Conservation (phyloP, 1,284 basidiomycete species). For the Leccinum brunneo-olivaceum region DNA sequence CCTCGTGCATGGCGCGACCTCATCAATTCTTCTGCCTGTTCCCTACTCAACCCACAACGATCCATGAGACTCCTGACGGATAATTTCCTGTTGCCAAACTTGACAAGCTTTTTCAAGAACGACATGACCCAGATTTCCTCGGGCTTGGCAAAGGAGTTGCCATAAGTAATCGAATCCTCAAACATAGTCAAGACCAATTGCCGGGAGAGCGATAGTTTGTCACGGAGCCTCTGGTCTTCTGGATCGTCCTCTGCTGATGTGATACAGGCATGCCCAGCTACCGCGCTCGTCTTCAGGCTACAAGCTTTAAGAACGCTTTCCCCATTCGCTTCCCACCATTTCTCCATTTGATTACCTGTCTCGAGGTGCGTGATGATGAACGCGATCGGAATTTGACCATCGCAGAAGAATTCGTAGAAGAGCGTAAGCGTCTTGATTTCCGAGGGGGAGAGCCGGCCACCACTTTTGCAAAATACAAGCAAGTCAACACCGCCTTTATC, state of each 20-base stretch:
- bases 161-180: slow-evolving; percentile 20
- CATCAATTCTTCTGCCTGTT: slow-evolving; percentile 19
- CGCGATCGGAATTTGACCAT: slow-evolving; percentile 32
- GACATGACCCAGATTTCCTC: slow-evolving; percentile 19
- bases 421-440: slow-evolving; percentile 29
- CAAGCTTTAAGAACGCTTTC: slow-evolving; percentile 9
- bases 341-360: slow-evolving; percentile 21
- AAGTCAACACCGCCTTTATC: slow-evolving; percentile 30
- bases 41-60: slow-evolving; percentile 17
- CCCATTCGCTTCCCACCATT: slow-evolving; percentile 22
- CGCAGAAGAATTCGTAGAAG: slow-evolving; percentile 32
- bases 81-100: slow-evolving; percentile 14
- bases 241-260: slow-evolving; percentile 15
- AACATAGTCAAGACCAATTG: slow-evolving; percentile 17
- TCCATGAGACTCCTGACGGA: slow-evolving; percentile 7
- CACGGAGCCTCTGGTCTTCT: background rate
- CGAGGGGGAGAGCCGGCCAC: slow-evolving; percentile 23
- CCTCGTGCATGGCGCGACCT: slow-evolving; percentile 12
- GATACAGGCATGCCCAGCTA: slow-evolving; percentile 26
- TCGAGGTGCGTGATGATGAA: slow-evolving; percentile 37
- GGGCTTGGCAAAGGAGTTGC: slow-evolving; percentile 14
- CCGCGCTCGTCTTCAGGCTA: slow-evolving; percentile 11
- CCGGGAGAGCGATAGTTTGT: slow-evolving; percentile 15
- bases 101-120: slow-evolving; percentile 21
- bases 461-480: slow-evolving; percentile 33